Evolutionary conservation across 2,329 filamentous ascomycete species (phyloP).

Genomic region (Fusarium gaditjirri): DNA sequence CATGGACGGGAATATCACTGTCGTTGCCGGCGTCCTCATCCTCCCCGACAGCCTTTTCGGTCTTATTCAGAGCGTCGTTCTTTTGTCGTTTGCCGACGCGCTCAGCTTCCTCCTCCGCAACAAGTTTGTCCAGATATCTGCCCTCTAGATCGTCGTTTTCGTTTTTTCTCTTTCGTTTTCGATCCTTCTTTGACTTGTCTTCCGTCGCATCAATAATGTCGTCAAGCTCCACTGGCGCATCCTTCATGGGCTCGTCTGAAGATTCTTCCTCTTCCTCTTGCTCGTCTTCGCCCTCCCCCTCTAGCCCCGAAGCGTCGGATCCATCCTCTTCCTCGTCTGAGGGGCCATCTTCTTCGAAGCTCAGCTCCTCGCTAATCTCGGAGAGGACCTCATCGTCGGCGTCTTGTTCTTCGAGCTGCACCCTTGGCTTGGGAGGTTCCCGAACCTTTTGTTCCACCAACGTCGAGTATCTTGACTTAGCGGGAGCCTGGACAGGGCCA

Average conservation of each 20-base stretch:
- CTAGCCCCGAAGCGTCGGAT: constrained; percentile 43
- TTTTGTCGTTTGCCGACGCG: constrained; percentile 66
- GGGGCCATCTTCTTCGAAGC: constrained; percentile 48
- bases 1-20: constrained; percentile 63
- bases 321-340: constrained; percentile 42
- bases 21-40: constrained; percentile 59
- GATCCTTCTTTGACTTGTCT: constrained; percentile 55
- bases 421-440: constrained; percentile 39
- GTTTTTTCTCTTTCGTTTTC: constrained; percentile 74
- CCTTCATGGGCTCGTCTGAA: constrained; percentile 52
- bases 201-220: constrained; percentile 50
- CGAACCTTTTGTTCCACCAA: constrained; percentile 50
- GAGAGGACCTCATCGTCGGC: constrained; percentile 50
- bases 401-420: constrained; percentile 48
- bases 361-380: constrained; percentile 49
- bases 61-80: constrained; percentile 43
- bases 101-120: constrained; percentile 67
- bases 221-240: constrained; percentile 50
- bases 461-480: constrained; percentile 58
- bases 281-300: constrained; percentile 40
- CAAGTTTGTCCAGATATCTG: constrained; percentile 74
- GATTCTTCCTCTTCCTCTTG: constrained; percentile 49
- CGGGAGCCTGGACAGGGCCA: constrained; percentile 61
- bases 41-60: constrained; percentile 51
- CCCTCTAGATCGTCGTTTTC: constrained; percentile 77